Conservation (phyloP, 192 early-diverging fungal species). For the Gryganskiella cystojenkinii region DNA sequence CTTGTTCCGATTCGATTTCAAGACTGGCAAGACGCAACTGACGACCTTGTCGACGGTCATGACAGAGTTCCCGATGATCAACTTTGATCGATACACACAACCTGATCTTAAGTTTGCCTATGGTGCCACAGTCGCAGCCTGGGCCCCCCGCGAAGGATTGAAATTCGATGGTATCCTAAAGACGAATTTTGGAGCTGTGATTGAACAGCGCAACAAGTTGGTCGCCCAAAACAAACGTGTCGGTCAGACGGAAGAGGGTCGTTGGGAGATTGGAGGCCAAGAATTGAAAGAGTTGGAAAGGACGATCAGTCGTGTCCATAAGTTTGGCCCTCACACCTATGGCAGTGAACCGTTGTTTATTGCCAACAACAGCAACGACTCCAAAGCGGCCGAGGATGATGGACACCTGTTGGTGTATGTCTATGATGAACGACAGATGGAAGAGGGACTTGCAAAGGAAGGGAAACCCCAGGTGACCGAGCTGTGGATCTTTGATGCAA, state of each 20-base stretch:
- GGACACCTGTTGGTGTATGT: constrained; percentile 37
- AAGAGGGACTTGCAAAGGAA: constrained; percentile 18
- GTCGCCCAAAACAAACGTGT: neutral
- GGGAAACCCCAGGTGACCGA: constrained; percentile 28
- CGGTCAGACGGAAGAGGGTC: constrained; percentile 12
- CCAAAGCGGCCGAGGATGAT: constrained; percentile 20
- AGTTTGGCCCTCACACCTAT: constrained; percentile 28
- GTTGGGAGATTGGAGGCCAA: constrained; percentile 25
- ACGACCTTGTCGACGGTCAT: constrained; percentile 24
- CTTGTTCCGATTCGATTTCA: constrained; percentile 37
- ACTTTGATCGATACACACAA: constrained; percentile 29
- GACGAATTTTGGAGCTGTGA: constrained; percentile 20
- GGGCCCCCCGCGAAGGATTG: neutral
- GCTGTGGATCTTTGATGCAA: constrained; percentile 47
- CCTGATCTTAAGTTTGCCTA: constrained; percentile 24
- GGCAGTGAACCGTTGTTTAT: constrained; percentile 37
- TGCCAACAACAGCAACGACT: constrained; percentile 10
- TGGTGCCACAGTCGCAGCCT: constrained; percentile 9
- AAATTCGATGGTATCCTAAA: constrained; percentile 38
- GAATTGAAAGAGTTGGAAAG: constrained; percentile 8
- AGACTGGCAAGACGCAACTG: constrained; percentile 22
- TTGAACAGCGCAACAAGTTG: constrained; percentile 1
- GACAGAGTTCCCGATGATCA: constrained; percentile 33
- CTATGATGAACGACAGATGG: constrained; percentile 39
- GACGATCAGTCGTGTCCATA: neutral